Base-by-base conservation (phyloP, 2,329 filamentous ascomycete genomes). In the Cercospora brassicicola region DNA sequence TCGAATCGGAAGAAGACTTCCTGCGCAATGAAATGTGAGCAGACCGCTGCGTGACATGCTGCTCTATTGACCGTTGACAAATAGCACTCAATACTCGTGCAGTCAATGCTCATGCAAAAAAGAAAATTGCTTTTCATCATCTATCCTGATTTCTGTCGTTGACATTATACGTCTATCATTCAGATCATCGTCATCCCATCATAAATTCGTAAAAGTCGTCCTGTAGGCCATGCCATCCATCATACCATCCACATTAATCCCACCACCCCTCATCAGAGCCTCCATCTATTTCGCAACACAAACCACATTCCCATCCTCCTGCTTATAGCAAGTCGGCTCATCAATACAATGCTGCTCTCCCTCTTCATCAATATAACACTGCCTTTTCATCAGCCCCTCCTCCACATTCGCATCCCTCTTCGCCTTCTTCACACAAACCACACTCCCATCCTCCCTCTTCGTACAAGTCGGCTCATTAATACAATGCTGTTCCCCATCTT, bases 381-480 rank as follows among this genome's bases (percentile, higher is more conserved):
- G 48, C 3, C 48, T 28, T 11, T 55, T 55, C 48, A n/a, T 3
- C 48, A 55, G 15, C 23, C 2, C 9, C 18, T 23, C 42, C 7
- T 30, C 28, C 28, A 30, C 28, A 30, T 30, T 30, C n/a, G 20
- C 23, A 15, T 13, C 48, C 6, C 23, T 55, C 48, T 15, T 30
- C 28, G 28, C 28, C 7, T 30, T 53, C 48, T 53, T 53, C 48
- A 70, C 59, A 61, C 70, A 70, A 11, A 51, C 39, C 18, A 63
- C 23, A 64, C 48, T 9, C 7, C 68, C 70, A 30, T 70, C 66
- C n/a, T 55, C 56, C n/a, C 66, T 30, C n/a, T 61, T 65, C 6
- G 39, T 60, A 64, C 70, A 71, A 3, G 60, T 67, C 33, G 70
- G 70, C 10, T 36, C 62, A 15, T 68, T 45, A 36, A 61, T 68